phyloP scores from a whole-genome alignment of 768 basidiomycete species.

The Phylloporus sp. region DNA sequence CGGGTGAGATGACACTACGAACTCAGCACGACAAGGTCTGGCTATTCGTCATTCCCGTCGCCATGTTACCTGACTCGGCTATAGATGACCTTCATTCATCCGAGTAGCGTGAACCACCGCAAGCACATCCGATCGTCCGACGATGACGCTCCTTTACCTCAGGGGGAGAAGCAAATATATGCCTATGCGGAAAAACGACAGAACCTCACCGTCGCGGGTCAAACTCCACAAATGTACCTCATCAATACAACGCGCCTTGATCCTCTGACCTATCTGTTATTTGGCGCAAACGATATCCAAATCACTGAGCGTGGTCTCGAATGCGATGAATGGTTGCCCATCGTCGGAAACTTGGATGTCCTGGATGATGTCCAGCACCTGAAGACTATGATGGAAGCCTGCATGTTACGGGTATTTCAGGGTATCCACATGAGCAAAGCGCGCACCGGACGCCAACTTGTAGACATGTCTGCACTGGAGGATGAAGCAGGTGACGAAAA shows the following conservation, averaged over 20 bases:
- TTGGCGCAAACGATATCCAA: conserved; percentile 78
- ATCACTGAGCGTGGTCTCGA: conserved; percentile 71
- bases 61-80: conserved; percentile 10
- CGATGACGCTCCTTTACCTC: conserved; percentile 12
- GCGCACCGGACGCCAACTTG: conserved; percentile 26
- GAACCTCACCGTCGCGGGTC: conserved; percentile 53
- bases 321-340: conserved; percentile 89
- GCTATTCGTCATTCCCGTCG: conserved; percentile 2
- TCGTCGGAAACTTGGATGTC: conserved; percentile 66
- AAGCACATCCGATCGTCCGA: conserved; percentile 38
- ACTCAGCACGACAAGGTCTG: conserved; percentile 83
- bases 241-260: conserved; percentile 82
- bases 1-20: conserved; percentile 60
- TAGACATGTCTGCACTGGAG: conserved; percentile 36
- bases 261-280: conserved; percentile 85
- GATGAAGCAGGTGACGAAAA: conserved; percentile 58
- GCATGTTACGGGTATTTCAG: conserved; percentile 88
- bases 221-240: conserved; percentile 60
- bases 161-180: conserved; percentile 67
- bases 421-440: conserved; percentile 54
- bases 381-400: conserved; percentile 74
- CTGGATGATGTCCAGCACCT: conserved; percentile 82
- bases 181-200: conserved; percentile 83
- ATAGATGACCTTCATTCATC: conserved; percentile 76
- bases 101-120: conserved; percentile 79